phyloP scores from a whole-genome alignment of 768 basidiomycete genomes.

The Agrocybe chaxingu region DNA sequence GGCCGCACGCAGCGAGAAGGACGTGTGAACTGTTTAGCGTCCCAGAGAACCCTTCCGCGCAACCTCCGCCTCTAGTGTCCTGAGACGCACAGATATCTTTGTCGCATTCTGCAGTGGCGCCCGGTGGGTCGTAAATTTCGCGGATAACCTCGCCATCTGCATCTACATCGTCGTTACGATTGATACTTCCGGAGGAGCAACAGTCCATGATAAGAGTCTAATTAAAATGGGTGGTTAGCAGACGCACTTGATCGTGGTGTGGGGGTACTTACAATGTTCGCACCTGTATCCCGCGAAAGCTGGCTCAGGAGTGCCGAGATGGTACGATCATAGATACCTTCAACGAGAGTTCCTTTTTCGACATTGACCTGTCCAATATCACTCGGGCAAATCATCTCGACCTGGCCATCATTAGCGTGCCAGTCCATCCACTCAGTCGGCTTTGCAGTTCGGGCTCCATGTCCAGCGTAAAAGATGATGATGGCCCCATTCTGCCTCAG shows the following conservation, averaged over 20 bases:
- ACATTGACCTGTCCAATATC: not conserved
- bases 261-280: constrained; percentile 12
- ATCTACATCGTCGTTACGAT: not conserved
- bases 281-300: constrained; percentile 12
- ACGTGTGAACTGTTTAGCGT: constrained; percentile 6
- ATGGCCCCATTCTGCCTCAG: constrained; percentile 2
- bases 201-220: constrained; percentile 18
- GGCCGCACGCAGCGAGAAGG: constrained; percentile 11
- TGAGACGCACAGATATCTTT: not conserved
- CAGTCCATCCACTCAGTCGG: not conserved
- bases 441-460: constrained; percentile 3
- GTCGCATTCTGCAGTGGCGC: constrained; percentile 1
- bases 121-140: not conserved
- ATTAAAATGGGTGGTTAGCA: not conserved
- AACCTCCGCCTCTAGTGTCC: not conserved
- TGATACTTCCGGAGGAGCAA: constrained; percentile 13
- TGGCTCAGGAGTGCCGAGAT: constrained; percentile 7
- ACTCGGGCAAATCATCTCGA: constrained; percentile 7
- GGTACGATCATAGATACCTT: constrained; percentile 11
- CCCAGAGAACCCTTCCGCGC: not conserved
- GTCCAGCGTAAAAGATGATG: constrained; percentile 11
- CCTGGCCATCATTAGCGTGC: not conserved
- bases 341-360: constrained; percentile 1
- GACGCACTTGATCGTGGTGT: not conserved
- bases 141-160: not conserved